These are phyloP conservation scores for Rhizopogon vulgaris DNA, from an alignment of 768 basidiomycete genomes.

Conservation along the genomic window DNA sequence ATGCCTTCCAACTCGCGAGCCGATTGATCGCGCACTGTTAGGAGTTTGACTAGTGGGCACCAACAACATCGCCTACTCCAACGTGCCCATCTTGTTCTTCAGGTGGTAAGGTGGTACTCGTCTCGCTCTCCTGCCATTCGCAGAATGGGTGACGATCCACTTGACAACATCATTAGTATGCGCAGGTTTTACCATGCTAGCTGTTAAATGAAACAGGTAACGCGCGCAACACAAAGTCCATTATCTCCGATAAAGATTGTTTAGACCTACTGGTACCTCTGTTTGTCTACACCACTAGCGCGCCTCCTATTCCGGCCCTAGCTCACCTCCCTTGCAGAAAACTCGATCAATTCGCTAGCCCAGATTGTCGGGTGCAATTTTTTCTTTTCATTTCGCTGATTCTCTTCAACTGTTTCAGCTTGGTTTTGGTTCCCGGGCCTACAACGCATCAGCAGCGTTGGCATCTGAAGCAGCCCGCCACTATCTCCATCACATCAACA, in stretches of 20 bases:
- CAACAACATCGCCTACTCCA: neutral
- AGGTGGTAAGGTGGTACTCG: too few relatives aligned
- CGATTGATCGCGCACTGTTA: neutral
- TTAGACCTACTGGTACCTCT: neutral
- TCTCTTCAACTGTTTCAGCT: neutral
- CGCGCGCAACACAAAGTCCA: neutral
- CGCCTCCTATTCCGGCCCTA: neutral
- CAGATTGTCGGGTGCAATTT: neutral
- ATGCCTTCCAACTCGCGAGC: neutral
- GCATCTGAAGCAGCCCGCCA: neutral
- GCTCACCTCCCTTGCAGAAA: neutral
- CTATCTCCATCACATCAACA: neutral
- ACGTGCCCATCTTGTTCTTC: too few relatives aligned
- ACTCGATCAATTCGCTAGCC: neutral
- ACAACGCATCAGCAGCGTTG: neutral
- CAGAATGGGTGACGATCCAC: too few relatives aligned
- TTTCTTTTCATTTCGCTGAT: neutral
- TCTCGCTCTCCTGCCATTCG: too few relatives aligned
- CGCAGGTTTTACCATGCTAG: neutral
- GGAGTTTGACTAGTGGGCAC: neutral
- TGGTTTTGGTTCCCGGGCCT: neutral
- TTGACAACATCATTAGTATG: neutral
- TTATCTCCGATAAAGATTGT: neutral
- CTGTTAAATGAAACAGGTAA: neutral
- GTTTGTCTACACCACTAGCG: neutral